Percentiles rank a stretch among this genome's conserved stretches.
Conservation (phyloP, 176 grass and related monocot genomes). For the Avena sativa region DNA sequence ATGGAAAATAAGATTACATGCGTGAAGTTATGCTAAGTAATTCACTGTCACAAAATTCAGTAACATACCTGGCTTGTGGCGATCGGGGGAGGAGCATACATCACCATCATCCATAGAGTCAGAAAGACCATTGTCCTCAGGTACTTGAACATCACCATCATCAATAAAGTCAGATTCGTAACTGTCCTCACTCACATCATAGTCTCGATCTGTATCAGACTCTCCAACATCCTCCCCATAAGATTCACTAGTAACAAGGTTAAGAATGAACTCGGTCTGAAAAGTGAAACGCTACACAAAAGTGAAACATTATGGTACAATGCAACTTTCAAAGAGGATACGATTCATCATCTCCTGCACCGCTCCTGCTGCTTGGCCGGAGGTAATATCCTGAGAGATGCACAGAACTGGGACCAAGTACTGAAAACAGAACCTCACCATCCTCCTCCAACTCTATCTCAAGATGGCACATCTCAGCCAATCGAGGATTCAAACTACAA, state of each 20-base stretch:
- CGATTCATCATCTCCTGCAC: constrained; percentile 53
- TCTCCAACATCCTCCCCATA: constrained; percentile 90
- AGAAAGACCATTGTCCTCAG: constrained; percentile 59
- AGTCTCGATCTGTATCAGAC: constrained; percentile 68
- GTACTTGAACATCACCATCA: constrained; percentile 55
- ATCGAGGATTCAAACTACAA: constrained; percentile 68
- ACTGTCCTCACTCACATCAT: constrained; percentile 60
- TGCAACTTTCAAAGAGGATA: constrained; percentile 56
- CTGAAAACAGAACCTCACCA: constrained; percentile 83
- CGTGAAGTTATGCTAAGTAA: not conserved
- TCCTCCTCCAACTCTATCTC: constrained; percentile 94
- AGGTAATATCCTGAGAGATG: constrained; percentile 81
- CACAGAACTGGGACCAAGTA: constrained; percentile 70
- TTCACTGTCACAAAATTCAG: constrained; percentile 4
- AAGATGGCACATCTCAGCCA: constrained; percentile 69
- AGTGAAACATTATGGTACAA: constrained; percentile 9
- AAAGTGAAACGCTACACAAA: not conserved
- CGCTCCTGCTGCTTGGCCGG: constrained; percentile 1
- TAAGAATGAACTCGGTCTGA: constrained; percentile 35
- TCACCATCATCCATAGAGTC: constrained; percentile 72
- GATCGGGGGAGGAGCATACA: constrained; percentile 32
- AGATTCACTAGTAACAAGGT: constrained; percentile 70
- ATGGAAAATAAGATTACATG: not conserved
- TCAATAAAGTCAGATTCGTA: constrained; percentile 98
- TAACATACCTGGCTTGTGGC: constrained; percentile 52